Evolutionary conservation across 177 flowering plant genomes (phyloP), one percentile per base, ranked within the genome.

Genomic region (Telopea speciosissima): DNA sequence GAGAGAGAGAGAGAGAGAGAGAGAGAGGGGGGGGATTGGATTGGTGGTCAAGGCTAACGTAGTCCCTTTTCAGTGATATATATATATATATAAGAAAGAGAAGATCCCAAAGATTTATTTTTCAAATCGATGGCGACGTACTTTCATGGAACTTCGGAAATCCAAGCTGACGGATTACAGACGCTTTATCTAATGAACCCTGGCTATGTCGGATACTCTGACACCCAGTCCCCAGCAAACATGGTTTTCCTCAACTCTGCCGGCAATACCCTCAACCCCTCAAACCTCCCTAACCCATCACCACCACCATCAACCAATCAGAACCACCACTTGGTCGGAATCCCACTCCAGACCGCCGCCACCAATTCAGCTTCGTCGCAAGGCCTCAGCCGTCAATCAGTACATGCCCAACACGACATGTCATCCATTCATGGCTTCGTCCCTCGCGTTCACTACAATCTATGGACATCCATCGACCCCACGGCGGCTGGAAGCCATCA

Each of bases 111-210:
- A 8, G 6, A 3, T 36, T 33, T 23, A 28, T 28, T 25, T 24
- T 26, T 72, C 1, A 71, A 68, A 25, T 59, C 68, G 81, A 91
- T 93, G 97, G 98, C 97, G 76, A 87, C 90, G 52, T 93, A 87
- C 85, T 91, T 83, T 76, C 90, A 90, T 72, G 94, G 92, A 28
- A 81, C 77, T 71, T 79, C 93, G 4, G 95, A 92, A 73, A 87
- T 93, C 66, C 91, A 88, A 71, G 80, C 85, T 44, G 96, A 86
- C 25, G 85, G 89, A 0, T 76, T 91, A 0, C 98, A 92, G 75
- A 93, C 95, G 6, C 91, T 93, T 33, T 87, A 88, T 58, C 85
- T 93, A 65, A 91, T 93, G 97, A 93, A 91, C 79, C 97, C 96
- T 26, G 81, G 83, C 33, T 89, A 85, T 61, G 82, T 85, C 28